Evolutionary conservation across 345 rosid genomes (phyloP), one percentile per base, ranked within the genome.

Genomic region (Triadica sebifera): DNA sequence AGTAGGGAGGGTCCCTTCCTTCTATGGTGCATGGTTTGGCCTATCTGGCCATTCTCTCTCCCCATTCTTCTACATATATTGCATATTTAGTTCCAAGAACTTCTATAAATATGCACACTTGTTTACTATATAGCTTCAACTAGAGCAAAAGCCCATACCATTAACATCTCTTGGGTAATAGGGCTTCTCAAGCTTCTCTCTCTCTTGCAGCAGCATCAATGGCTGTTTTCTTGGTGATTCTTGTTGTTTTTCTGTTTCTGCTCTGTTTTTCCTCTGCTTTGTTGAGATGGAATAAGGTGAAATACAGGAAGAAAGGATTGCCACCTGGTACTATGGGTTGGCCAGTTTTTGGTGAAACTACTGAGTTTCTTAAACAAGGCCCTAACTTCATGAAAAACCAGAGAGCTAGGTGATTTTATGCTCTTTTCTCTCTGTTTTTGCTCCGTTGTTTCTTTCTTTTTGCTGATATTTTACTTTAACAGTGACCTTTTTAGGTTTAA

Each of bases 251-350:
- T 56, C 41, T 66, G 50, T 59, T 81, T 45, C 51, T 81, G 55
- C 76, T 89, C 67, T 77, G 83, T 20, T 25, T 85, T 65, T 88
- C 86, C 82, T 84, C 88, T 62, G 94, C 84, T 75, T 69, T 91
- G 79, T 75, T 90, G 71, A 87, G 83, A 80, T 88, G 95, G 97
- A 89, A 91, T 81, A 87, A 89, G 79, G 69, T 89, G 74, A 84
- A 83, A 34, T 91, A 85, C 80, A 77, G 77, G 64, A 86, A 81
- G 77, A 85, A 86, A 68, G 85, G 88, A 6, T 79, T 93, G 84
- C 98, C 98, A 55, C 92, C 90, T 2, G 98, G 98, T 25, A 86
- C 90, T n/a, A 89, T 91, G 98, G 98, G 98, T 0, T 93, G 95
- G 97, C 98, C 97, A 12, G 55, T 91, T 75, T 85, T 89, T 69